Evolutionary conservation across 352 stramenopile genomes (phyloP), one percentile per base, ranked within the genome.

Genomic region (Phytophthora quininea): DNA sequence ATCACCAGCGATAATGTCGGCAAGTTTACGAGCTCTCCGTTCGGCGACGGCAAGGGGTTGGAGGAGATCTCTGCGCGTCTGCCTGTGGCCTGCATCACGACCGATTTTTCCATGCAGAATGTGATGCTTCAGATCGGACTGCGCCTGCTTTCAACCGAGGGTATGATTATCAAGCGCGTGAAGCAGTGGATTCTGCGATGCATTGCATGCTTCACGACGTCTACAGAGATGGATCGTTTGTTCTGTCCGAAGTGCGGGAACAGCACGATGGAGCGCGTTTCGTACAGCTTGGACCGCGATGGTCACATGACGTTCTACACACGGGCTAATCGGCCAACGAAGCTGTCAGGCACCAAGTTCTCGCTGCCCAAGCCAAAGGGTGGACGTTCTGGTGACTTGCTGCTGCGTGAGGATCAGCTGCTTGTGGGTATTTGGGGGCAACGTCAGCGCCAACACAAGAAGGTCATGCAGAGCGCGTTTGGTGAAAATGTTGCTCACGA

Each of bases 161-260:
- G 88, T 48, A 93, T 95, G 88, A 69, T 90, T 43, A 95, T 96
- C 64, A 90, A 90, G 72, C 87, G 89, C 33, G 87, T 96, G 27
- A 94, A 95, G 76, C 86, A 98, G 62, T 99, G 97, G 95, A 98
- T 99, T 27, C 88, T 98, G 32, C 95, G 98, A 51, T 99, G 98
- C 67, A 90, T 96, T 35, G 96, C 97, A 29, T 99, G 98, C 73
- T 99, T 98, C 76, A 97, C 95, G 53, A 99, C 72, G 73, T 98
- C 83, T 64, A 96, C 80, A 2, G 92, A 98, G 66, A 93, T 98
- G 86, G 81, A 88, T 38, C 84, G 94, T 29, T 72, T 99, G 51
- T 99, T 99, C 79, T 99, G 98, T 67, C 89, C 94, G 35, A 93
- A 96, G 67, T 99, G 98, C 71, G 98, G 98, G 50, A 98, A 97